Conservation (phyloP, 1,284 basidiomycete species). For the Malassezia nana region DNA sequence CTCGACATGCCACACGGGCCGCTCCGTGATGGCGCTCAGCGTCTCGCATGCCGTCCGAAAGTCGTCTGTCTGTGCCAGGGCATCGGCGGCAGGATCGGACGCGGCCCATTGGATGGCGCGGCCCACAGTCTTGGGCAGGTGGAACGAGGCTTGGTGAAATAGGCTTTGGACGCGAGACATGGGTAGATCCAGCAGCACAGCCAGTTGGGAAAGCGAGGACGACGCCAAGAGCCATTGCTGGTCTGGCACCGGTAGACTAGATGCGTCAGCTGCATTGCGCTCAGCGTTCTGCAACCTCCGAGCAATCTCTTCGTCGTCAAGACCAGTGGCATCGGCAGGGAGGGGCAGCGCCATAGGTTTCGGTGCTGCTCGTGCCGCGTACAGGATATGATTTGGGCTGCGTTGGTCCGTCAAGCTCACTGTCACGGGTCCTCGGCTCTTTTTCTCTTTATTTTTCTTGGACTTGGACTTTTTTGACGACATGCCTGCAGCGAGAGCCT, state of each 20-base stretch:
- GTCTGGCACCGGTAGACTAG: conserved; percentile 25
- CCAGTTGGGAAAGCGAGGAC: conserved; percentile 38
- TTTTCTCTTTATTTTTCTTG: conserved; percentile 2
- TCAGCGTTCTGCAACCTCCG: conserved; percentile 32
- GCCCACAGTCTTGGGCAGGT: conserved; percentile 27
- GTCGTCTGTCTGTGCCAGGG: conserved; percentile 20
- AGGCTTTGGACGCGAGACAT: conserved; percentile 21
- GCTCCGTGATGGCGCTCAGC: conserved; percentile 21
- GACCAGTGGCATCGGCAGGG: not conserved
- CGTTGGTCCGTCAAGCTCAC: conserved; percentile 38
- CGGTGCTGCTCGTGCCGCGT: conserved; percentile 19
- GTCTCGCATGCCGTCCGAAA: conserved; percentile 21
- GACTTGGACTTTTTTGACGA: not conserved
- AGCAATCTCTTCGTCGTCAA: conserved; percentile 32
- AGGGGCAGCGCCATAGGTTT: not conserved
- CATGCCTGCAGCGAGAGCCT: conserved; percentile 21
- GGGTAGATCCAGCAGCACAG: conserved; percentile 30
- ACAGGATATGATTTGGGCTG: conserved; percentile 13
- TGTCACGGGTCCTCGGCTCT: conserved; percentile 11
- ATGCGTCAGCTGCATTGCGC: conserved; percentile 17
- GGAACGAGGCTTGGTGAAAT: conserved; percentile 33
- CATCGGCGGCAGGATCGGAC: conserved; percentile 20
- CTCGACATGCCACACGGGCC: conserved; percentile 7
- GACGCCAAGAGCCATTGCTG: conserved; percentile 44
- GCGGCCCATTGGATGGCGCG: conserved; percentile 25